Conservation (phyloP, 345 rosid species). For the Eucalyptus pumila region DNA sequence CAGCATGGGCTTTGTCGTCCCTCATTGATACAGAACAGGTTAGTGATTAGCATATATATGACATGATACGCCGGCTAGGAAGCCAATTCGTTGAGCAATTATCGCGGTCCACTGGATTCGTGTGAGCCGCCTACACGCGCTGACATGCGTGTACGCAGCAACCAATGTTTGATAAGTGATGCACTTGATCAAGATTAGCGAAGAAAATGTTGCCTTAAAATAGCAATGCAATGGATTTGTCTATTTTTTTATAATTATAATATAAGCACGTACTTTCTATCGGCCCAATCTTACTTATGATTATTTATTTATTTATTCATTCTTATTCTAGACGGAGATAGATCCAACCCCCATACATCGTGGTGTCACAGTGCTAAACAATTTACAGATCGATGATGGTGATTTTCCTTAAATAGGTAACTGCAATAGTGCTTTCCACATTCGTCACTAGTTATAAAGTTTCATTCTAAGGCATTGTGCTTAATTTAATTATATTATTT, state of each 20-base stretch:
- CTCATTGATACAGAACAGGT: conserved; percentile 36
- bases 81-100: background rate
- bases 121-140: background rate
- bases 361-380: conserved; percentile 27
- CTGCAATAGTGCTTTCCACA: background rate
- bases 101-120: background rate
- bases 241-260: background rate
- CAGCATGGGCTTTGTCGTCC: conserved; percentile 38
- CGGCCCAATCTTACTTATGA: background rate
- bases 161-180: background rate
- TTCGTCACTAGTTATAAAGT: background rate
- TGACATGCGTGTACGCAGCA: background rate
- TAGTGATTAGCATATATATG: background rate
- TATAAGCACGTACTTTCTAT: background rate
- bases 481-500: background rate
- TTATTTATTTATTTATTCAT: background rate
- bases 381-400: conserved; percentile 39
- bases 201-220: background rate
- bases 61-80: background rate
- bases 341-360: conserved; percentile 27
- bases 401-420: conserved; percentile 48
- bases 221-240: background rate
- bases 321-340: background rate
- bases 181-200: background rate
- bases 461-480: background rate